phyloP scores from a whole-genome alignment of 129 eudicot genomes.

The Arctium minus region DNA sequence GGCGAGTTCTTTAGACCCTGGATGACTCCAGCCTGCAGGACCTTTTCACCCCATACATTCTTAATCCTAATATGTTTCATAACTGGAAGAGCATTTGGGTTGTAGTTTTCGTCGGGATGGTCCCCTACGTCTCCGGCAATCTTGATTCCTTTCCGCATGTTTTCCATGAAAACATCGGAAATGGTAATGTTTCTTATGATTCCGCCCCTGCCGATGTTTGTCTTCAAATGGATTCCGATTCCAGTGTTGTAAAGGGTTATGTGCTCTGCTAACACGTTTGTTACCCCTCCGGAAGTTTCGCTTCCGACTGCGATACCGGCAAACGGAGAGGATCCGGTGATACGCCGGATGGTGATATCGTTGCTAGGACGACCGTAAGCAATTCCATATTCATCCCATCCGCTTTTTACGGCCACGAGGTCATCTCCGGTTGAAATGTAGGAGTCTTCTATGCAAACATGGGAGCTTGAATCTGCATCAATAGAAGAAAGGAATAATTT shows the following conservation, averaged over 20 bases:
- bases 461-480: constrained; percentile 83
- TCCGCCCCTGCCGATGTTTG: constrained; percentile 89
- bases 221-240: constrained; percentile 82
- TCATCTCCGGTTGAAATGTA: constrained; percentile 94
- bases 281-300: constrained; percentile 89
- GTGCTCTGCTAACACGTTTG: constrained; percentile 67
- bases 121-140: constrained; percentile 87
- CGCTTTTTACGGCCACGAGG: constrained; percentile 85
- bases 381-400: constrained; percentile 98
- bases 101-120: constrained; percentile 68
- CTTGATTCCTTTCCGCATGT: constrained; percentile 70
- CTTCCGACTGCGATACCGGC: constrained; percentile 94
- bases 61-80: constrained; percentile 47
- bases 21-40: constrained; percentile 69
- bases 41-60: constrained; percentile 57
- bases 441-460: constrained; percentile 96
- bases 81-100: constrained; percentile 62
- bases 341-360: constrained; percentile 74
- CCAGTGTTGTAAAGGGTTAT: constrained; percentile 69
- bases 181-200: constrained; percentile 64
- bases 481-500: background rate
- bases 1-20: constrained; percentile 69
- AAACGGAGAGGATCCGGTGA: constrained; percentile 81
- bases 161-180: constrained; percentile 77
- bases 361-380: constrained; percentile 68